Percentiles rank a stretch among this genome's conserved stretches.
Evolutionary conservation across 1,139 yeast genomes (phyloP).

Genomic region (Scheffersomyces illinoinensis): DNA sequence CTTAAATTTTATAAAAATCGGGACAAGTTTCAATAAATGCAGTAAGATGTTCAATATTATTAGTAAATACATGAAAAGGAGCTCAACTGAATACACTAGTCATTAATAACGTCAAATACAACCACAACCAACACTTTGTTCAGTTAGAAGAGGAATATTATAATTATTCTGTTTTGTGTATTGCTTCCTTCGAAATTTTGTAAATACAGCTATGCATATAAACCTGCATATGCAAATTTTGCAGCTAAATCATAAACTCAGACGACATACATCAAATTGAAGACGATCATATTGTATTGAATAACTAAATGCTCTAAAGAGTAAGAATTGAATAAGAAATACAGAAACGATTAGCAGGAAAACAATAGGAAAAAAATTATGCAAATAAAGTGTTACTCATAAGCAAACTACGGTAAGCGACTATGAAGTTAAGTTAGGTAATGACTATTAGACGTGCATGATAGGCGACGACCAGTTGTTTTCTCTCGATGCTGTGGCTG

Average conservation of each 20-base stretch:
- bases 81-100: too few species aligned
- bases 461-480: conserved; percentile 15
- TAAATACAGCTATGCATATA: background rate
- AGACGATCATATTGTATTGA: background rate
- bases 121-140: too few species aligned
- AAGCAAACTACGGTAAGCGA: background rate
- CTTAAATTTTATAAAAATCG: too few species aligned
- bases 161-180: background rate
- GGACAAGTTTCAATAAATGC: background rate
- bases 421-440: background rate
- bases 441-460: conserved; percentile 10
- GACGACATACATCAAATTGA: background rate
- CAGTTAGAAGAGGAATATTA: too few species aligned
- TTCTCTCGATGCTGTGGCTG: conserved; percentile 3
- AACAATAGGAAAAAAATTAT: background rate
- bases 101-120: too few species aligned
- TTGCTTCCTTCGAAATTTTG: background rate
- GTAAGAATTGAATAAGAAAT: background rate
- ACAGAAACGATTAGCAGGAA: background rate
- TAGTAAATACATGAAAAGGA: background rate
- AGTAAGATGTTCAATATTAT: too few species aligned
- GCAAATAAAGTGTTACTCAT: background rate
- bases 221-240: background rate
- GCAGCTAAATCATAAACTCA: background rate
- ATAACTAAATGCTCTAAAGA: background rate